Evolutionary conservation across 768 basidiomycete species (phyloP).

Genomic region (Leucogyrophana mollusca): DNA sequence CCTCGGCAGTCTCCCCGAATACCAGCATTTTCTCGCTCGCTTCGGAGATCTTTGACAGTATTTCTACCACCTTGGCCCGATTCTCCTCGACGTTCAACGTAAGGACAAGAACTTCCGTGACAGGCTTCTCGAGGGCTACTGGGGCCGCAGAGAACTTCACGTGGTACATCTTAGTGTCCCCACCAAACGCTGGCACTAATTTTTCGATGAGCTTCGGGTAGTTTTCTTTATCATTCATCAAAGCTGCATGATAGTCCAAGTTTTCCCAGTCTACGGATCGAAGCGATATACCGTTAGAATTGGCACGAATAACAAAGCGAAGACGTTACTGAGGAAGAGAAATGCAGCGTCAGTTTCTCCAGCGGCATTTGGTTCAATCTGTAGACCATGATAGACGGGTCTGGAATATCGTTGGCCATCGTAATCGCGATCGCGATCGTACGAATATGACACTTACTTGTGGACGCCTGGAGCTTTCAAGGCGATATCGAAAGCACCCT

Average conservation of each 20-base stretch:
- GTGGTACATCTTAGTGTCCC: conserved; percentile 14
- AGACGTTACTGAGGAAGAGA: conserved; percentile 15
- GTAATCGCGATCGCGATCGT: background rate
- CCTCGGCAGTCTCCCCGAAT: conserved; percentile 18
- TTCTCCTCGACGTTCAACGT: conserved; percentile 22
- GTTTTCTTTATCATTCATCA: conserved; percentile 5
- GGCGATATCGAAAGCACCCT: conserved; percentile 8
- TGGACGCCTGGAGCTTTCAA: conserved; percentile 9
- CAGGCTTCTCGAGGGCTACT: conserved; percentile 16
- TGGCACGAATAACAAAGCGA: background rate
- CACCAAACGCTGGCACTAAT: conserved; percentile 8
- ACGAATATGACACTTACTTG: conserved; percentile 12
- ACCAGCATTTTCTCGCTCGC: conserved; percentile 9
- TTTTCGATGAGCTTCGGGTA: conserved; percentile 5
- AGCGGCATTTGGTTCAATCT: conserved; percentile 15
- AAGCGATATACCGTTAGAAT: background rate
- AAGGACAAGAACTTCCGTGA: conserved; percentile 19
- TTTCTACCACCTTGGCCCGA: conserved; percentile 11
- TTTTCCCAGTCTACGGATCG: conserved; percentile 23
- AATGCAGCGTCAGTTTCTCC: conserved; percentile 13
- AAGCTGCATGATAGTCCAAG: conserved; percentile 16
- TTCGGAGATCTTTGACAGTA: conserved; percentile 12
- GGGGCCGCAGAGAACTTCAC: conserved; percentile 16
- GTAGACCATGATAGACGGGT: conserved; percentile 17
- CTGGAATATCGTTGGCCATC: conserved; percentile 4